These are phyloP conservation scores for Plasmodium knowlesi DNA, from an alignment of 169 alveolate genomes.

Conservation along the genomic window DNA sequence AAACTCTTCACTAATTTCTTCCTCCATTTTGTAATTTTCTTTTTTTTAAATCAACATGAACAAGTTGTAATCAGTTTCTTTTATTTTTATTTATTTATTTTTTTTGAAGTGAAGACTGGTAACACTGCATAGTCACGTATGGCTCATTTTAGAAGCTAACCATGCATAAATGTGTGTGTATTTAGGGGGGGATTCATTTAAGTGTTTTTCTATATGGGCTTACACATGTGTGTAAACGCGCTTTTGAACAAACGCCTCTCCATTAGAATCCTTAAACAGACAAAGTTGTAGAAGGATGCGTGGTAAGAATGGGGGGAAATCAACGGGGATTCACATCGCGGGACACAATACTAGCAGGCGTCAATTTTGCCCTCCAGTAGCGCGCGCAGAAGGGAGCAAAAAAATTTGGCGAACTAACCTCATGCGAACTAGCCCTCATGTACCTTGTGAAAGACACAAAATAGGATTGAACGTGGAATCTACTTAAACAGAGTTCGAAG, in stretches of 20 bases:
- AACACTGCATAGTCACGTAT: neutral
- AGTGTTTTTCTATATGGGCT: neutral
- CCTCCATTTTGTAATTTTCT: neutral
- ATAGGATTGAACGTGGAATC: neutral
- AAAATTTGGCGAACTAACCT: neutral
- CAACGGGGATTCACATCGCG: neutral
- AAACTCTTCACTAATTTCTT: conserved; percentile 54
- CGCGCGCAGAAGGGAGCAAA: neutral
- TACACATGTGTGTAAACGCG: neutral
- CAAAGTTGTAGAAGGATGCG: neutral
- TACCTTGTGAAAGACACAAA: neutral
- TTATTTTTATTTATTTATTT: too few relatives aligned
- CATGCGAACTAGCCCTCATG: too few relatives aligned
- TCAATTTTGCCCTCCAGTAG: neutral
- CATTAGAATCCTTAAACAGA: neutral
- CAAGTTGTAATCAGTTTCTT: neutral
- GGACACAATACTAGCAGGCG: neutral
- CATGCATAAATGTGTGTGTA: neutral
- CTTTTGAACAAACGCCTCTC: neutral
- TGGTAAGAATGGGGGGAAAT: neutral
- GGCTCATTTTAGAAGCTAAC: neutral
- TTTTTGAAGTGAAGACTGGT: neutral
- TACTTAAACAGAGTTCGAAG: neutral
- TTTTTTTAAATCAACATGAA: conserved; percentile 11
- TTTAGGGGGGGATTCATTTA: neutral